Evolutionary conservation across 2,329 filamentous ascomycete genomes (phyloP), one percentile per base, ranked within the genome.

Genomic region (Sporothrix dimorphospora): DNA sequence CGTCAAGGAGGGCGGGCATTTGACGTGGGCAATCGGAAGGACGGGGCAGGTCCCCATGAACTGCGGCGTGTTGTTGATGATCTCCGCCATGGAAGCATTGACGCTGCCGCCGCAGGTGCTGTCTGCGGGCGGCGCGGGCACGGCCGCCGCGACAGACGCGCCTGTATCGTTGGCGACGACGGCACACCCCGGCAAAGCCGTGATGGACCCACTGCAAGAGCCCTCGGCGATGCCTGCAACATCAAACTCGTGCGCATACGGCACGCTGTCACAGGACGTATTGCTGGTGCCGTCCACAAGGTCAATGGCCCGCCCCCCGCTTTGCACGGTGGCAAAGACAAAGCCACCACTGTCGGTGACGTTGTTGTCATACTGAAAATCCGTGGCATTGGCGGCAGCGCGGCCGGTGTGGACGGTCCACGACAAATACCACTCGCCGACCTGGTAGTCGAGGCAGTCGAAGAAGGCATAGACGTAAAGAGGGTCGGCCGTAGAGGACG

Each of bases 101-200:
- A 65, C 19, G 21, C 11, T 14, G 12, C 61, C 61, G 40, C 61
- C 61, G 21, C 61, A 65, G 21, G 14, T 65, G n/a, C 14, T 9
- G 24, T 30, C 16, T n/a, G 61, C 5, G 11, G 40, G 6, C 3
- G 61, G 42, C 0, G 40, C 6, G 2, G 61, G 42, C 2, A n/a
- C 12, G 3, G 61, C 40, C 2, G 61, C 61, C 8, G 61, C 40
- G 1, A 65, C 27, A 6, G 21, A 65, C 4, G 40, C 24, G 24
- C 40, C 61, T 7, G 61, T 65, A 12, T 65, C 61, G 61, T 65
- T 65, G 24, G 61, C 21, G 12, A 65, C 61, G 12, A 65, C 40
- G 14, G 61, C 40, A 30, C 61, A 65, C 11, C 61, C 42, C 21
- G 61, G 40, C 21, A 8, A 6, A 0, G 30, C 61, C 4, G 24